Percentiles rank a stretch among this genome's conserved stretches.
Evolutionary conservation across 2,329 filamentous ascomycete genomes (phyloP).

Genomic region (Didymella lethalis): DNA sequence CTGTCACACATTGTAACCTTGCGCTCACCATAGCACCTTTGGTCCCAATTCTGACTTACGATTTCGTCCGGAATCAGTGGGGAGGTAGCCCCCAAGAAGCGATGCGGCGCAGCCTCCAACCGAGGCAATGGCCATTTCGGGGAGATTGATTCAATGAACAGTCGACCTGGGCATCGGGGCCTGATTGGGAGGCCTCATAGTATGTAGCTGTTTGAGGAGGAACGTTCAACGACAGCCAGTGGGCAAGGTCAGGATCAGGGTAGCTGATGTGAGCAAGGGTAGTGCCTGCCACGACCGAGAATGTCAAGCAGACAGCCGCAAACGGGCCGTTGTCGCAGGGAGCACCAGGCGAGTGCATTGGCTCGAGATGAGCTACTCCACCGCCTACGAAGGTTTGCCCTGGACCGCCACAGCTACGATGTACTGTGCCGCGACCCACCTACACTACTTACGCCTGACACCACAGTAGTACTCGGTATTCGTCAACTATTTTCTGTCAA

Average conservation of each 20-base stretch:
- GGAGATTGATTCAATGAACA: slow-evolving; percentile 18
- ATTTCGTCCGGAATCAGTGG: neutral
- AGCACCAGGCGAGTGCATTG: slow-evolving; percentile 16
- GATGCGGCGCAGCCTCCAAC: slow-evolving; percentile 5
- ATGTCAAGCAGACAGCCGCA: slow-evolving; percentile 21
- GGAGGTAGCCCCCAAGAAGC: neutral
- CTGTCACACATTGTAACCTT: neutral
- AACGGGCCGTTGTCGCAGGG: slow-evolving; percentile 21
- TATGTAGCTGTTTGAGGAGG: slow-evolving; percentile 5
- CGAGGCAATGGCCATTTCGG: slow-evolving; percentile 7
- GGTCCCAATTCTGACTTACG: neutral
- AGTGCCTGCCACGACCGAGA: slow-evolving; percentile 16
- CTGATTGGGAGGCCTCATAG: slow-evolving; percentile 13
- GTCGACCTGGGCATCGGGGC: slow-evolving; percentile 13
- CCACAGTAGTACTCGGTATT: slow-evolving; percentile 3
- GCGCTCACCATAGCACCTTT: neutral
- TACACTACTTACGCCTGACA: too few species aligned
- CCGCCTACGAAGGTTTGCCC: neutral
- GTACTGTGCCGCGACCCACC: neutral
- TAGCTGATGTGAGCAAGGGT: slow-evolving; percentile 16
- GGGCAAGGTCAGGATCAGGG: slow-evolving; percentile 14
- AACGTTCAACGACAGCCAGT: slow-evolving; percentile 8
- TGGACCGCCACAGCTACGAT: slow-evolving; percentile 2
- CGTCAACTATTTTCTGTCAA: slow-evolving; percentile 11
- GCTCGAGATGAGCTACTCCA: slow-evolving; percentile 16